A percentile compares a stretch with the other conserved stretches of the same genome.
These are phyloP conservation scores for Chenopodium formosanum DNA, from an alignment of 148 eudicot genomes.

Conservation along the genomic window DNA sequence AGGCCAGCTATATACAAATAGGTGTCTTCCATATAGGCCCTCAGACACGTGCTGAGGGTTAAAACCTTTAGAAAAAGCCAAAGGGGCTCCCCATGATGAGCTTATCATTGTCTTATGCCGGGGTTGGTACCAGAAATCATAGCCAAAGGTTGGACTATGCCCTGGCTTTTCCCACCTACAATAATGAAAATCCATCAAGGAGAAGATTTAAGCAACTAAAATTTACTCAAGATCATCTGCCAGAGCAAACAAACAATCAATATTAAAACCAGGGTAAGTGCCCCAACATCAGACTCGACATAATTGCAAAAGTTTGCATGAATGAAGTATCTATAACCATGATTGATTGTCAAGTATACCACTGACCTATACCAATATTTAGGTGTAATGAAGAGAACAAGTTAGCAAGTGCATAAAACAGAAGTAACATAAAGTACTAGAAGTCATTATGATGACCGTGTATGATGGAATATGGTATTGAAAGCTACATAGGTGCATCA, in stretches of 20 bases:
- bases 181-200: constrained; percentile 2
- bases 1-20: constrained; percentile 93
- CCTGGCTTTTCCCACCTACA: constrained; percentile 99
- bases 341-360: background rate
- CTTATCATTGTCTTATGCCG: constrained; percentile 95
- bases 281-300: background rate
- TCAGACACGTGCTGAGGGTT: constrained; percentile 85
- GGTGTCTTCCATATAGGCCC: constrained; percentile 89
- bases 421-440: background rate
- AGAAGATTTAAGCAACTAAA: background rate
- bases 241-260: background rate
- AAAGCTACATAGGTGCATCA: background rate
- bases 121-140: constrained; percentile 99
- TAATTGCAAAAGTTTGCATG: background rate
- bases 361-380: background rate
- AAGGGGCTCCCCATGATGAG: constrained; percentile 97
- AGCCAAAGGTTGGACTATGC: constrained; percentile 84
- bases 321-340: background rate
- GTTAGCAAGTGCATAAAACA: background rate
- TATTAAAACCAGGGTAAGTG: background rate
- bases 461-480: background rate
- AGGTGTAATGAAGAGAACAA: background rate
- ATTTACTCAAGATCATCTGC: background rate
- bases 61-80: constrained; percentile 92
- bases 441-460: background rate